A percentile compares a stretch with the other conserved stretches of the same genome.
Evolutionary conservation across 345 rosid species (phyloP).

Genomic region (Limnanthes douglasii): DNA sequence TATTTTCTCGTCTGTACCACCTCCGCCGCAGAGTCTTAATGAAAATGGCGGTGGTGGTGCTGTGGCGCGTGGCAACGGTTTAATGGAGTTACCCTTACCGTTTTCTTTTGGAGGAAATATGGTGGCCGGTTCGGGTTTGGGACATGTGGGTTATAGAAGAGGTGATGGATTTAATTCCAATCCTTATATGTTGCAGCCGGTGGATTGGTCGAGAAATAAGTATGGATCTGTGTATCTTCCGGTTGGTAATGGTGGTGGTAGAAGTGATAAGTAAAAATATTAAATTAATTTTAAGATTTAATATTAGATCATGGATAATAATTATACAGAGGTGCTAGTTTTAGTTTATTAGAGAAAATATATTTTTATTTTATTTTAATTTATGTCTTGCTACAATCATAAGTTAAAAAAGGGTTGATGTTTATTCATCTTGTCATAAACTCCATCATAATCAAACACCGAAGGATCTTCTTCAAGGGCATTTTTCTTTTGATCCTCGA

Average conservation of each 20-base stretch:
- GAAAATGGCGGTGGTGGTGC: constrained; percentile 16
- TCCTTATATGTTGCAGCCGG: constrained; percentile 34
- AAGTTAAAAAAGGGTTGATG: too few relatives aligned
- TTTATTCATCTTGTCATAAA: constrained; percentile 79
- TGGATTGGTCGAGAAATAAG: constrained; percentile 35
- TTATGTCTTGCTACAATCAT: too few relatives aligned
- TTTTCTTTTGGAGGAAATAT: background rate
- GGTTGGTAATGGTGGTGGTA: constrained; percentile 19
- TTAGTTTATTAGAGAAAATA: too few relatives aligned
- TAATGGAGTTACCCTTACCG: constrained; percentile 17
- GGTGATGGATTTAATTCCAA: constrained; percentile 23
- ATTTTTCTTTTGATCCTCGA: constrained; percentile 77
- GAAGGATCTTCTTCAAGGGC: constrained; percentile 78
- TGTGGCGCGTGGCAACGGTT: constrained; percentile 19
- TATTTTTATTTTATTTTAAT: too few relatives aligned
- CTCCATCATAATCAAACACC: constrained; percentile 73
- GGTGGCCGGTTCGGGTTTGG: constrained; percentile 23
- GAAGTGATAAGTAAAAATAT: constrained; percentile 28
- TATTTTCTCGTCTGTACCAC: constrained; percentile 46
- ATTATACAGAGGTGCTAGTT: too few relatives aligned
- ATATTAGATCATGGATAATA: too few relatives aligned
- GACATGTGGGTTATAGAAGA: constrained; percentile 17
- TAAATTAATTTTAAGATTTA: too few relatives aligned
- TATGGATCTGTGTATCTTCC: constrained; percentile 27
- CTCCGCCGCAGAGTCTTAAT: constrained; percentile 38